Evolutionary conservation across 2,329 filamentous ascomycete species (phyloP).

Genomic region (Alternaria metachromatica): DNA sequence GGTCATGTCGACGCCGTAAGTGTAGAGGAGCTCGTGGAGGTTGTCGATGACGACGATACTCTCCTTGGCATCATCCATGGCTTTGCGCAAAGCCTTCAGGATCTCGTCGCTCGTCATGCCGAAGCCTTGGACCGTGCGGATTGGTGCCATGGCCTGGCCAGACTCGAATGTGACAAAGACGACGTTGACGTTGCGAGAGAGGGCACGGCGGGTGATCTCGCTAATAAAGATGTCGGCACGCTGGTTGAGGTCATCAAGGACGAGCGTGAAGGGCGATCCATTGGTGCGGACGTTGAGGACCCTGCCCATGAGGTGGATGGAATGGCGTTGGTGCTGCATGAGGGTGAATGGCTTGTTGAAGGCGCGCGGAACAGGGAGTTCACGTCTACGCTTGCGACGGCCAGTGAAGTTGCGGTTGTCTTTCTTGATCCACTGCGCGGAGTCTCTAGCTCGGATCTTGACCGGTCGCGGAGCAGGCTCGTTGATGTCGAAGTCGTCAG

Average conservation of each 20-base stretch:
- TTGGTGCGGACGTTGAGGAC: constrained; percentile 79
- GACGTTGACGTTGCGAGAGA: constrained; percentile 63
- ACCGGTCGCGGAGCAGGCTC: neutral
- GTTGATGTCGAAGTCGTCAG: neutral
- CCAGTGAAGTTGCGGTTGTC: constrained; percentile 14
- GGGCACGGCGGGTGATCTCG: constrained; percentile 76
- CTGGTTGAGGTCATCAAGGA: constrained; percentile 87
- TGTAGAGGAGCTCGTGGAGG: constrained; percentile 67
- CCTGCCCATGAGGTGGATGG: constrained; percentile 81
- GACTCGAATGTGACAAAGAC: constrained; percentile 82
- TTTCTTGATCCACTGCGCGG: constrained; percentile 26
- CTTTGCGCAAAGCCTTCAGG: constrained; percentile 23
- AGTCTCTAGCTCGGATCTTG: constrained; percentile 2
- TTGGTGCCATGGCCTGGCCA: constrained; percentile 66
- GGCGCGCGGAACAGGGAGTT: constrained; percentile 13
- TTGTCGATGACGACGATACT: constrained; percentile 79
- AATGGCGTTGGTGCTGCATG: constrained; percentile 78
- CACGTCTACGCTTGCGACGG: constrained; percentile 21
- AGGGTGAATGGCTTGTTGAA: constrained; percentile 24
- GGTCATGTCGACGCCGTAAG: constrained; percentile 56
- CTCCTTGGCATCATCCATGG: constrained; percentile 32
- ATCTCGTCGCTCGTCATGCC: constrained; percentile 65
- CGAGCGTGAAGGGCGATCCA: constrained; percentile 83
- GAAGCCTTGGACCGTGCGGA: constrained; percentile 70
- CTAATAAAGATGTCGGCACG: constrained; percentile 71